Evolutionary conservation across 768 basidiomycete species (phyloP).

Genomic region (Boletus fagicola): DNA sequence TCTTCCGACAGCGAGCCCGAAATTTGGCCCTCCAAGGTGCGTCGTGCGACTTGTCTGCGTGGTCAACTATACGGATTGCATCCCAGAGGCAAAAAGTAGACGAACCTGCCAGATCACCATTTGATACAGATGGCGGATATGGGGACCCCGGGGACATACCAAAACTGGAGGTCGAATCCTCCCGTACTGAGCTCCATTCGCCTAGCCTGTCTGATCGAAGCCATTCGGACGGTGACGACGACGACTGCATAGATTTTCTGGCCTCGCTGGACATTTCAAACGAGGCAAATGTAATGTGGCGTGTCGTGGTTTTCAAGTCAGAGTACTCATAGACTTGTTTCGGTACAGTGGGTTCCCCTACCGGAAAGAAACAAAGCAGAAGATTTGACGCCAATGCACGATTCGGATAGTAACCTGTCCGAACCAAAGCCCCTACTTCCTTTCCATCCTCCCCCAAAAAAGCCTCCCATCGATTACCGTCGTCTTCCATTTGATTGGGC

Average conservation of each 20-base stretch:
- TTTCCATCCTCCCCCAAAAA: constrained; percentile 14
- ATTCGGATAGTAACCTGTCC: neutral
- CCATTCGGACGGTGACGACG: constrained; percentile 17
- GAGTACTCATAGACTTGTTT: constrained; percentile 3
- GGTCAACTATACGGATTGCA: neutral
- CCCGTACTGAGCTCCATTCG: constrained; percentile 2
- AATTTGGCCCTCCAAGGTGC: constrained; percentile 20
- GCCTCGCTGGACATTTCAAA: constrained; percentile 33
- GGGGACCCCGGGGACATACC: neutral
- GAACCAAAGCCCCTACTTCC: constrained; percentile 5
- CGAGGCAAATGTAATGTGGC: constrained; percentile 26
- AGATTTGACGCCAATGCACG: constrained; percentile 24
- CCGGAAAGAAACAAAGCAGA: constrained; percentile 33
- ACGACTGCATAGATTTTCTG: constrained; percentile 22
- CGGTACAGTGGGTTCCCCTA: constrained; percentile 25
- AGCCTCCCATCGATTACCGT: constrained; percentile 19
- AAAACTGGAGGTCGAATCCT: constrained; percentile 5
- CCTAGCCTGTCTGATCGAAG: neutral
- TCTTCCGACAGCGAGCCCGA: constrained; percentile 33
- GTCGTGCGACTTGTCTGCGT: neutral
- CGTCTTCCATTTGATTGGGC: constrained; percentile 20
- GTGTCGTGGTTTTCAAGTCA: neutral
- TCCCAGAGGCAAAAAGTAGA: constrained; percentile 25
- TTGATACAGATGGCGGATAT: neutral
- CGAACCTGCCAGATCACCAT: neutral